Evolutionary conservation across 2,329 filamentous ascomycete species (phyloP).

Genomic region (Fusarium acutatum): DNA sequence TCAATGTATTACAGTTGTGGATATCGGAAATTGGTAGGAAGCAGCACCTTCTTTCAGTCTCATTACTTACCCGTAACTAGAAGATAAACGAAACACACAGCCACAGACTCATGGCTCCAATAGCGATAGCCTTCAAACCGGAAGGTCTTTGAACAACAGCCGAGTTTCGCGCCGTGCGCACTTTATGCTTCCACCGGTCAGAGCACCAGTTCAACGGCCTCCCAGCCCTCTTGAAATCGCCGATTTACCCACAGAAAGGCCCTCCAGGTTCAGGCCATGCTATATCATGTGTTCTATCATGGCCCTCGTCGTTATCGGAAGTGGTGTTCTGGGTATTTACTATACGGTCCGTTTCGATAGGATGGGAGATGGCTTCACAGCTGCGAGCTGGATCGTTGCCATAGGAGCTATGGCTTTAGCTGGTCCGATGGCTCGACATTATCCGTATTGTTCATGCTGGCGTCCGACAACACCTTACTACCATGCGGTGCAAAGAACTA

Average conservation of each 20-base stretch:
- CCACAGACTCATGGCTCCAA: accelerated
- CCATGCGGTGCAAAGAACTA: background rate
- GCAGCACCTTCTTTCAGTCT: background rate
- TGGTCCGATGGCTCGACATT: background rate
- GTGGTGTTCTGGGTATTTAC: background rate
- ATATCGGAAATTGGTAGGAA: background rate
- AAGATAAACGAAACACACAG: background rate
- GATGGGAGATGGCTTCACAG: background rate
- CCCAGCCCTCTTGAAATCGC: accelerated
- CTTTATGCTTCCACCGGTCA: accelerated
- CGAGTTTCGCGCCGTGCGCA: accelerated
- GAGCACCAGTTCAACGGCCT: too few relatives aligned
- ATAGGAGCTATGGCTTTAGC: background rate
- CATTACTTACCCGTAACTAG: background rate
- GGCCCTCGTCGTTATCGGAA: background rate
- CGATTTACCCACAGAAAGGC: background rate
- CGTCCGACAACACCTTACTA: background rate
- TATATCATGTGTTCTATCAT: background rate
- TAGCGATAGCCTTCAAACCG: accelerated
- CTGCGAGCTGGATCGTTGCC: background rate
- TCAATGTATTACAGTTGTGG: background rate
- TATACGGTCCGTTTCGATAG: background rate
- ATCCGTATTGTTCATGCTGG: background rate
- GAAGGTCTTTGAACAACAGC: accelerated
- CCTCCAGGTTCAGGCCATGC: background rate